phyloP scores from a whole-genome alignment of 805 yeast species.

The Metschnikowia picachoensis region DNA sequence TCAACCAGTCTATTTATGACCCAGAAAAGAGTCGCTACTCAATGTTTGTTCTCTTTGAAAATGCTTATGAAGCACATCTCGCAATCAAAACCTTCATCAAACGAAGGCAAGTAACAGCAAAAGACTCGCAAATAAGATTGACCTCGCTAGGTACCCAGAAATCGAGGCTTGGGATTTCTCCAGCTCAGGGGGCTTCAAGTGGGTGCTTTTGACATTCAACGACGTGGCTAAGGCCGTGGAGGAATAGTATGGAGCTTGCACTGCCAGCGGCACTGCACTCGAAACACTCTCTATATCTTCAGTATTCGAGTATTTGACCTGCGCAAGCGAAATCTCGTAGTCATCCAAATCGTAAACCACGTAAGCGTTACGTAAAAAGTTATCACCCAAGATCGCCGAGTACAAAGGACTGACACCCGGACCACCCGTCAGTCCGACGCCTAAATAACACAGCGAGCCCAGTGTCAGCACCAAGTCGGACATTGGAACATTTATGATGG shows the following conservation, averaged over 20 bases:
- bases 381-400: conserved; percentile 54
- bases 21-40: too few relatives aligned
- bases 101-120: too few relatives aligned
- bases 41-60: too few relatives aligned
- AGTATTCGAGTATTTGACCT: conserved; percentile 21
- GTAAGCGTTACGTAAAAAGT: conserved; percentile 58
- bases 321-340: conserved; percentile 52
- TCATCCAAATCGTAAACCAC: conserved; percentile 63
- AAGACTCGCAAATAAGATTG: too few relatives aligned
- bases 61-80: too few relatives aligned
- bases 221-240: conserved; percentile 25
- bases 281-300: conserved; percentile 45
- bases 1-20: too few relatives aligned
- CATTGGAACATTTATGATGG: conserved; percentile 1
- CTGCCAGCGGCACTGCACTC: conserved; percentile 47
- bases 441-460: conserved; percentile 31
- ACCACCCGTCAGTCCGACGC: not conserved
- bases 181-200: too few relatives aligned
- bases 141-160: too few relatives aligned
- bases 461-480: conserved; percentile 6
- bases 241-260: conserved; percentile 43
- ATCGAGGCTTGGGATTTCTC: too few relatives aligned
- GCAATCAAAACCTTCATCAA: too few relatives aligned
- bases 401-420: conserved; percentile 15
- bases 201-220: not conserved